These are phyloP conservation scores for Calonectria crousiana DNA, from an alignment of 2,329 filamentous ascomycete species.

Conservation along the genomic window DNA sequence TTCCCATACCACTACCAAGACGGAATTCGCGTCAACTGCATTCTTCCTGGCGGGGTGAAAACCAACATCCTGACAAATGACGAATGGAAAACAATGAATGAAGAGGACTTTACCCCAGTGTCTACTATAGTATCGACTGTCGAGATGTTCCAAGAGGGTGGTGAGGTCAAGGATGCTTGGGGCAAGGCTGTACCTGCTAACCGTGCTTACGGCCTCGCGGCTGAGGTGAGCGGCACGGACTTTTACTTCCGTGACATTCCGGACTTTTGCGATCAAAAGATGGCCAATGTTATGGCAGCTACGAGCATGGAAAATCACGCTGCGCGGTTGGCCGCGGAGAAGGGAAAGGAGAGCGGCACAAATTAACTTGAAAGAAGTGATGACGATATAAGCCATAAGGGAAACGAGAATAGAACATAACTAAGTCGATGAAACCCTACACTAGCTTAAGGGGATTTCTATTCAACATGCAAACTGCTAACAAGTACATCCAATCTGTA, in stretches of 20 bases:
- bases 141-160: neutral
- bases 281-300: slow-evolving; percentile 36
- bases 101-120: slow-evolving; percentile 14
- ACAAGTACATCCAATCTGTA: neutral
- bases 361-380: neutral
- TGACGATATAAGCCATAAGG: neutral
- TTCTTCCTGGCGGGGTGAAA: slow-evolving; percentile 15
- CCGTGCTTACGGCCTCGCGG: slow-evolving; percentile 13
- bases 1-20: slow-evolving; percentile 6
- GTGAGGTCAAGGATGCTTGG: slow-evolving; percentile 1
- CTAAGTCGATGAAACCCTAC: neutral
- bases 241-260: slow-evolving; percentile 45
- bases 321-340: neutral
- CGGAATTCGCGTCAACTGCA: slow-evolving; percentile 18
- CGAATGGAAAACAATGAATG: slow-evolving; percentile 1
- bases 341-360: neutral
- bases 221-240: slow-evolving; percentile 33
- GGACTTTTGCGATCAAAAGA: slow-evolving; percentile 40
- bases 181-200: neutral
- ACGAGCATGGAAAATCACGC: slow-evolving; percentile 31
- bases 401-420: neutral
- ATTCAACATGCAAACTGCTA: neutral
- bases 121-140: slow-evolving; percentile 12
- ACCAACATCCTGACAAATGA: slow-evolving; percentile 9
- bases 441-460: neutral